Percentiles rank a stretch among this genome's conserved stretches.
Conservation (phyloP, 371 early-diverging fungal genomes). For the Mortierella sp. region DNA sequence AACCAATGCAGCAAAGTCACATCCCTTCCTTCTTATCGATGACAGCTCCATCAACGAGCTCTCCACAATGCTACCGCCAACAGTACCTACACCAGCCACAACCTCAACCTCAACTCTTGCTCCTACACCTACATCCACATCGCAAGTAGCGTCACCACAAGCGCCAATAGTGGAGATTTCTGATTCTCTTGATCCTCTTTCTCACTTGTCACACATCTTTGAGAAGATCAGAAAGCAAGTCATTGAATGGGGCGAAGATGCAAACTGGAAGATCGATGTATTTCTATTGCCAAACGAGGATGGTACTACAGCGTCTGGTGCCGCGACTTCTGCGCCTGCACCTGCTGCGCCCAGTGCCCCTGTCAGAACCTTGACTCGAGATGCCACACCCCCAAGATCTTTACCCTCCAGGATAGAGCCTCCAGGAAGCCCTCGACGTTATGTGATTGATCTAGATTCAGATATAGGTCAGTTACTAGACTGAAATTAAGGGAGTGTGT, state of each 20-base stretch:
- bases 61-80: no score
- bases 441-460: conserved; percentile 2
- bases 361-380: background rate
- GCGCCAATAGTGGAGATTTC: conserved; percentile 17
- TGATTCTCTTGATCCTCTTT: conserved; percentile 40
- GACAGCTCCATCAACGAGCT: no score
- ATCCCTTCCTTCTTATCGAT: no score
- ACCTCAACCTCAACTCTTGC: background rate
- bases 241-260: conserved; percentile 54
- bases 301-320: conserved; percentile 4
- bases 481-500: background rate
- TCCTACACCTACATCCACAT: background rate
- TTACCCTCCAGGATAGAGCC: conserved; percentile 5
- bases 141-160: background rate
- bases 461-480: conserved; percentile 7
- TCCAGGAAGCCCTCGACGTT: conserved; percentile 12
- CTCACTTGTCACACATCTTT: conserved; percentile 45
- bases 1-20: no score
- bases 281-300: conserved; percentile 50
- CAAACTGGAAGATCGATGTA: conserved; percentile 57
- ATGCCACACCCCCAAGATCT: background rate
- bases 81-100: background rate
- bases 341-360: conserved; percentile 7
- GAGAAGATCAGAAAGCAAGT: conserved; percentile 53
- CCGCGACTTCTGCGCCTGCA: conserved; percentile 7